Evolutionary conservation across 352 stramenopile genomes (phyloP), one percentile per base, ranked within the genome.

Genomic region (Phytophthora litchii): DNA sequence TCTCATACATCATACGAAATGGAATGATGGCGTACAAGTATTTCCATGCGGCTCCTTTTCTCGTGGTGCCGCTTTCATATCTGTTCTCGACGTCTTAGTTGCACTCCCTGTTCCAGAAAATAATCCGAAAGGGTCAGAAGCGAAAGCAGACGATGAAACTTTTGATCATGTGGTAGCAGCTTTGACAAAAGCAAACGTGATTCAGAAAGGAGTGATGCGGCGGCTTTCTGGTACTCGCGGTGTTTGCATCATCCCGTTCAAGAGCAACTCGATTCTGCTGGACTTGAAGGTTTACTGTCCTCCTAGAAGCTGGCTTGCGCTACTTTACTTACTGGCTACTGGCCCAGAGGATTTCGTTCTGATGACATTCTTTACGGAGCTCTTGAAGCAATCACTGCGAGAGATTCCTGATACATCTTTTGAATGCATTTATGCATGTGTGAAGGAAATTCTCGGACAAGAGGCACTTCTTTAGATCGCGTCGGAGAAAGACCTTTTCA

Each of bases 291-390:
- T 86, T 17, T 89, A 79, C 38, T 25, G 53, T 17, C 72, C 67
- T 0, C 83, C 83, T 2, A 67, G 59, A 53, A 92, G 77, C 32
- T 92, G 76, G 76, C 76, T 92, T 47, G 83, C 77, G 3, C 52
- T 92, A 61, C 45, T 91, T 23, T 92, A 90, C 46, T 95, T 87
- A n/a, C n/a, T n/a, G n/a, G n/a, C n/a, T 55, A 92, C 83, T 4
- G 82, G 83, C 2, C 80, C 82, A 2, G 80, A 91, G 34, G 43
- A 47, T 35, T 93, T 89, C 54, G 70, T 64, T 3, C 23, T 71
- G 2, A 46, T 71, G 2, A 46, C 57, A 21, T 89, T 87, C 32
- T 86, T 86, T 21, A 57, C 64, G 0, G 34, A 51, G 5, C 52
- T 91, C 6, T 55, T 90, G 19, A 62, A 77, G 23, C 60, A 56